Evolutionary conservation across 192 early-diverging fungal genomes (phyloP).

Genomic region (Geosiphon pyriformis): DNA sequence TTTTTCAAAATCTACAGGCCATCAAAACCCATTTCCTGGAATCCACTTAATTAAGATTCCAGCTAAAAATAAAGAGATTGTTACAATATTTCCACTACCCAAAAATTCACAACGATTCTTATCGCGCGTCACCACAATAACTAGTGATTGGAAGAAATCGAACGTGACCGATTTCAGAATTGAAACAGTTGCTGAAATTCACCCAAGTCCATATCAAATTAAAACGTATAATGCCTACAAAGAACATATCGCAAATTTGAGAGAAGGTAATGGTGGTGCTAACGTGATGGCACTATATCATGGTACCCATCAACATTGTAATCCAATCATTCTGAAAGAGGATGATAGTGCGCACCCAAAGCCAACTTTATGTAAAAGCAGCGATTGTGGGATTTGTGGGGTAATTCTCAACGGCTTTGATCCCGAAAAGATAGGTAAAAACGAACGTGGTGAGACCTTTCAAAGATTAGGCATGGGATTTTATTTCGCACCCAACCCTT

Average conservation of each 20-base stretch:
- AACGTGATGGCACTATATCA: not conserved
- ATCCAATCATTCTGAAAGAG: not conserved
- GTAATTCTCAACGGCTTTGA: not conserved
- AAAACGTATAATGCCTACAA: not conserved
- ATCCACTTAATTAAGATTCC: not conserved
- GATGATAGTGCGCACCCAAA: not conserved
- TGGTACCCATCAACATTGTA: not conserved
- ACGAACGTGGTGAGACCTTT: not conserved
- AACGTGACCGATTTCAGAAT: not conserved
- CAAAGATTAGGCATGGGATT: not conserved
- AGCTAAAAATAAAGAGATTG: not conserved
- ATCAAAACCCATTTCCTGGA: not conserved
- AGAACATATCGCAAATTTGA: not conserved
- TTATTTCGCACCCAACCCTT: not conserved
- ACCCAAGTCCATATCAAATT: not conserved
- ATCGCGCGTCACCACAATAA: not conserved
- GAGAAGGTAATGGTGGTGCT: not conserved
- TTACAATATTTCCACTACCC: not conserved
- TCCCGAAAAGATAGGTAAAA: not conserved
- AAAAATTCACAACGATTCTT: not conserved
- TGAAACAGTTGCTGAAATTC: not conserved
- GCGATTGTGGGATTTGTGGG: not conserved
- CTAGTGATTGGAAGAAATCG: not conserved
- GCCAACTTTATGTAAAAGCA: not conserved
- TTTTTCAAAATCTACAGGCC: not conserved